Percentiles rank a stretch among this genome's conserved stretches.
Evolutionary conservation across 2,329 filamentous ascomycete species (phyloP).

Genomic region (Geosmithia morbida): DNA sequence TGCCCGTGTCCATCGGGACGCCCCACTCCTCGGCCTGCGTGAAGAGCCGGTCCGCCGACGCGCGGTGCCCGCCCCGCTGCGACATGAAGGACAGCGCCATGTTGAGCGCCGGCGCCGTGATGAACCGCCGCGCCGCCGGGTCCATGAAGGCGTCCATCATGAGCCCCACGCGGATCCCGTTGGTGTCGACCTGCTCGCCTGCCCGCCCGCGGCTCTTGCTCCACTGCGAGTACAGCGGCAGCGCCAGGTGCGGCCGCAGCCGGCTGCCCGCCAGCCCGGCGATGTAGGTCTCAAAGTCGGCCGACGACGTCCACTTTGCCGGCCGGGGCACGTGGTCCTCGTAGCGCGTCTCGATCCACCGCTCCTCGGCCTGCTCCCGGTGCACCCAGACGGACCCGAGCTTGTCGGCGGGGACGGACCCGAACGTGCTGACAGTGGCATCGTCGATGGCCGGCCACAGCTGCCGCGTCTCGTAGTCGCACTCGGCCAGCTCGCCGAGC

Average conservation of each 20-base stretch:
- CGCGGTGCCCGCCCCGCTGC: constrained; percentile 17
- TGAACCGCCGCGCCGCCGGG: constrained; percentile 12
- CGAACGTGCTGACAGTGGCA: constrained; percentile 9
- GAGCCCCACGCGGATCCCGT: constrained; percentile 21
- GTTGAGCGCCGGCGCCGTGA: constrained; percentile 26
- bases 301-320: constrained; percentile 21
- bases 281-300: constrained; percentile 26
- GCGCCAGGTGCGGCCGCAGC: constrained; percentile 15
- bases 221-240: constrained; percentile 8
- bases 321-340: constrained; percentile 22
- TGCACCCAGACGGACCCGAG: constrained; percentile 1
- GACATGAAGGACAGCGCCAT: constrained; percentile 27
- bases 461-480: constrained; percentile 18
- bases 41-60: constrained; percentile 19
- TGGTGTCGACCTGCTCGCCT: constrained; percentile 14
- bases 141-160: constrained; percentile 24
- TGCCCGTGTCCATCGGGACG: constrained; percentile 27
- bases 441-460: constrained; percentile 17
- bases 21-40: constrained; percentile 18
- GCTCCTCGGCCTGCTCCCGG: neutral
- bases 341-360: constrained; percentile 15
- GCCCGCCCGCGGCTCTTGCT: neutral
- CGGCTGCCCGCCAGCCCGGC: constrained; percentile 22
- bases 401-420: neutral
- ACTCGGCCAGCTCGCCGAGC: constrained; percentile 18